These are phyloP conservation scores for Plasmodium yoelii DNA, from an alignment of 169 alveolate species.

Conservation along the genomic window DNA sequence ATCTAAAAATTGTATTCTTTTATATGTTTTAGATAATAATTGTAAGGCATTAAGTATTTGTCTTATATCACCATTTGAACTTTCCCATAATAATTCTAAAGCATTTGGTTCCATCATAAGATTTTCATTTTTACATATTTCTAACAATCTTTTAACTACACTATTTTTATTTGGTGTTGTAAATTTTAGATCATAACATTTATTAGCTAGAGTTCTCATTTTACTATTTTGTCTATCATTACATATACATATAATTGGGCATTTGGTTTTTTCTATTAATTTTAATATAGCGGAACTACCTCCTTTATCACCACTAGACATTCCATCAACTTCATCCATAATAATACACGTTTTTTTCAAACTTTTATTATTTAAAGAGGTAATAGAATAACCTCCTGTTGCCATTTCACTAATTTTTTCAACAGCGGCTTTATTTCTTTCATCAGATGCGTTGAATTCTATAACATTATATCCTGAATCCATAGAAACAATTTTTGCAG, in stretches of 20 bases:
- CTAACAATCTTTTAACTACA: conserved; percentile 87
- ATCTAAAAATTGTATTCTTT: conserved; percentile 77
- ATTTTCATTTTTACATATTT: conserved; percentile 92
- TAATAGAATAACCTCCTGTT: conserved; percentile 85
- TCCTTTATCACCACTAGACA: conserved; percentile 98
- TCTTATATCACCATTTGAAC: conserved; percentile 94
- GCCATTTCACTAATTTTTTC: conserved; percentile 88
- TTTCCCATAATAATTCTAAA: conserved; percentile 90
- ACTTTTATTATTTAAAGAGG: conserved; percentile 71
- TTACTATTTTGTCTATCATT: conserved; percentile 91
- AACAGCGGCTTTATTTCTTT: conserved; percentile 94
- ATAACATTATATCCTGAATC: conserved; percentile 92
- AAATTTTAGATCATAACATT: conserved; percentile 96
- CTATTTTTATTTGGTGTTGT: conserved; percentile 89
- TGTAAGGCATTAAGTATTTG: conserved; percentile 92
- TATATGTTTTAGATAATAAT: conserved; percentile 87
- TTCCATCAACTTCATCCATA: conserved; percentile 99
- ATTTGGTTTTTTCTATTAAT: conserved; percentile 93
- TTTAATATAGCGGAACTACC: conserved; percentile 95
- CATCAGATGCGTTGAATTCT: conserved; percentile 98
- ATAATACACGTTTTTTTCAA: conserved; percentile 86
- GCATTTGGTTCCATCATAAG: conserved; percentile 89
- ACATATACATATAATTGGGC: conserved; percentile 98
- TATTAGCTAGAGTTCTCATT: conserved; percentile 90
- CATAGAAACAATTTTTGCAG: conserved; percentile 93